Percentiles rank a stretch among this genome's conserved stretches.
Conservation (phyloP, 1,284 basidiomycete species). For the Microbotryomycetes sp. region DNA sequence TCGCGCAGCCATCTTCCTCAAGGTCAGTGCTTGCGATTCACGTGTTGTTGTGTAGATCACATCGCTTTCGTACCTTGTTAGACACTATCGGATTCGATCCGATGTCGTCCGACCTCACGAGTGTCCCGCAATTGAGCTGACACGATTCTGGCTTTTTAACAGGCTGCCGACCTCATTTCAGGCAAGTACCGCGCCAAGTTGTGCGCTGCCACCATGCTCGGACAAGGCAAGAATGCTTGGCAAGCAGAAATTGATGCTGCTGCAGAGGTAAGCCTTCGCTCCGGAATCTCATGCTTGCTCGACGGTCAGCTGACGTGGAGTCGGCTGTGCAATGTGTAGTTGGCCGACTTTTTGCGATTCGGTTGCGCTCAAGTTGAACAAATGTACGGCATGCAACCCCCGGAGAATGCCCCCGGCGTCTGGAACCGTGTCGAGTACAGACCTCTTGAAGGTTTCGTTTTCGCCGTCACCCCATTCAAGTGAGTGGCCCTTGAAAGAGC, state of each 20-base stretch:
- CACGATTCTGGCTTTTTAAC: neutral
- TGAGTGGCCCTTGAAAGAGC: constrained; percentile 48
- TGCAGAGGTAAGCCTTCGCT: constrained; percentile 63
- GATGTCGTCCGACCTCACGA: no score
- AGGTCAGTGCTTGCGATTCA: constrained; percentile 43
- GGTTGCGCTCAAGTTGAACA: constrained; percentile 96
- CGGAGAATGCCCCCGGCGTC: constrained; percentile 73
- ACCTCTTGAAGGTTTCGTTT: constrained; percentile 91
- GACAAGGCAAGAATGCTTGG: constrained; percentile 99
- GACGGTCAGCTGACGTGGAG: neutral
- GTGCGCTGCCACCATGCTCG: constrained; percentile 94
- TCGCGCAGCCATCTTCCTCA: constrained; percentile 88
- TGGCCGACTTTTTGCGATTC: constrained; percentile 92
- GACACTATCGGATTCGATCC: no score
- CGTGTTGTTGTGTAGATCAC: neutral
- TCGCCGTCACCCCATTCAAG: constrained; percentile 97
- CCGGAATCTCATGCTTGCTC: neutral
- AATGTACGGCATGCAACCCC: constrained; percentile 82
- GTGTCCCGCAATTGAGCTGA: neutral
- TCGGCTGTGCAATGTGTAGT: constrained; percentile 47
- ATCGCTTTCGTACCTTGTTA: no score
- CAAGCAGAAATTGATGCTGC: constrained; percentile 99
- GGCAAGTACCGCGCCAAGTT: constrained; percentile 64
- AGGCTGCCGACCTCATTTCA: constrained; percentile 82
- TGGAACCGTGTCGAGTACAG: constrained; percentile 99